phyloP scores from a whole-genome alignment of 352 stramenopile species.

The Globisporangium polare region DNA sequence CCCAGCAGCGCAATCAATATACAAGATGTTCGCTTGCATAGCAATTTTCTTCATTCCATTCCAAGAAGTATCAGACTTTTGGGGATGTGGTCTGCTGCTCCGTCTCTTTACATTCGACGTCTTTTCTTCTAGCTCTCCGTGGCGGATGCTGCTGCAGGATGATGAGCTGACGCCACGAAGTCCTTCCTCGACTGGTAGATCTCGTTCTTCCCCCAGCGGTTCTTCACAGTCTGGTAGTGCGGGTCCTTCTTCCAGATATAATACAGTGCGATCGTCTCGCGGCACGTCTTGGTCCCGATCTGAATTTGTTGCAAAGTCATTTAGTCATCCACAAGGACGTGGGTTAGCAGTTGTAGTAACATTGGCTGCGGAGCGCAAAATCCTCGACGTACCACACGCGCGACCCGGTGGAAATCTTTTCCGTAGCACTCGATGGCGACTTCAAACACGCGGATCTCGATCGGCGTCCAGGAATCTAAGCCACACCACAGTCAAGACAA shows the following conservation, averaged over 20 bases:
- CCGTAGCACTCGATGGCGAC: conserved; percentile 81
- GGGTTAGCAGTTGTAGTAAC: no score
- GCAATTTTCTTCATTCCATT: not conserved
- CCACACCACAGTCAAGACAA: conserved; percentile 10
- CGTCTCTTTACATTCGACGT: not conserved
- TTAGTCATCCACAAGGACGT: not conserved
- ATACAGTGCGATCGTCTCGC: conserved; percentile 80
- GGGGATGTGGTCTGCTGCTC: not conserved
- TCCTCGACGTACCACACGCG: conserved; percentile 47
- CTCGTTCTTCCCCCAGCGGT: conserved; percentile 58
- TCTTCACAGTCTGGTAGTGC: conserved; percentile 82
- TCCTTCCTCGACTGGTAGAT: conserved; percentile 24
- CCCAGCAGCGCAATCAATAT: not conserved
- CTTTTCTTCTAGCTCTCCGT: not conserved
- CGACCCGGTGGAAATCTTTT: conserved; percentile 76
- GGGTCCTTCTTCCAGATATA: conserved; percentile 88
- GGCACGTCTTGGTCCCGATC: conserved; percentile 65
- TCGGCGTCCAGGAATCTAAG: conserved; percentile 71
- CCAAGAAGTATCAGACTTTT: not conserved
- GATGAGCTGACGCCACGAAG: conserved; percentile 12
- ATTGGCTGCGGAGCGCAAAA: no score
- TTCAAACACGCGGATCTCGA: conserved; percentile 83
- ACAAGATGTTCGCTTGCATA: not conserved
- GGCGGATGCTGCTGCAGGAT: not conserved
- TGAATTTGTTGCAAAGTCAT: no score